Evolutionary conservation across 768 basidiomycete species (phyloP), one percentile per base, ranked within the genome.

Genomic region (Rhizopogon salebrosus): DNA sequence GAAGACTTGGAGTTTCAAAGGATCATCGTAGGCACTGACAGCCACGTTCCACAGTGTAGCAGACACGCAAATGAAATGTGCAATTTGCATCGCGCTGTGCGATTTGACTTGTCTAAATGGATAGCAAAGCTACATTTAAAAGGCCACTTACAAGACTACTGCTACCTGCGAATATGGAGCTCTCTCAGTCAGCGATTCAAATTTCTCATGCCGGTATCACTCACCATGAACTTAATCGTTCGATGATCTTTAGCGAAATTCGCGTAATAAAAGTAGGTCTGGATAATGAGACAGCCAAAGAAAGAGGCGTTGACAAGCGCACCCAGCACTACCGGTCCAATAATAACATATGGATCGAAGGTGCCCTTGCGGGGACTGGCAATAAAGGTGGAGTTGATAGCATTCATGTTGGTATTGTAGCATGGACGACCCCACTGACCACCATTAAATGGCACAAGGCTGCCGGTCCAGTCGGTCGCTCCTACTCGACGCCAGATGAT

Each of bases 261-360:
- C 14, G 54, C 58, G 63, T 53, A 65, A 52, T 65, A 67, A 41
- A 65, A 45, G 52, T 55, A 62, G 6, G 58, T 60, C 49, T 65
- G 64, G 35, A 67, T 52, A 34, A 67, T 41, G 39, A 46, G 51
- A 35, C 65, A 60, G 48, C 64, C 64, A 2, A 67, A 50, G 51
- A 65, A 41, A 42, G 60, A 31, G 16, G 65, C 60, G 34, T 58
- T 57, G 42, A 63, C 31, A 34, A 67, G 50, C 9, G 57, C 48
- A 29, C 63, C 60, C 26, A 65, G 23, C 31, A 54, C 49, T 18
- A 67, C 51, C 6, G 63, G 64, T 43, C 65, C 64, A 49, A 57
- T 62, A 55, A 65, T 31, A 14, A 24, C 7, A 22, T 48, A 35
- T 4, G 31, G 23, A 24, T 42, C 22, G 31, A 52, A 27, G 11